phyloP scores from a whole-genome alignment of 306 rosid species.

The Carpinus fangiana region DNA sequence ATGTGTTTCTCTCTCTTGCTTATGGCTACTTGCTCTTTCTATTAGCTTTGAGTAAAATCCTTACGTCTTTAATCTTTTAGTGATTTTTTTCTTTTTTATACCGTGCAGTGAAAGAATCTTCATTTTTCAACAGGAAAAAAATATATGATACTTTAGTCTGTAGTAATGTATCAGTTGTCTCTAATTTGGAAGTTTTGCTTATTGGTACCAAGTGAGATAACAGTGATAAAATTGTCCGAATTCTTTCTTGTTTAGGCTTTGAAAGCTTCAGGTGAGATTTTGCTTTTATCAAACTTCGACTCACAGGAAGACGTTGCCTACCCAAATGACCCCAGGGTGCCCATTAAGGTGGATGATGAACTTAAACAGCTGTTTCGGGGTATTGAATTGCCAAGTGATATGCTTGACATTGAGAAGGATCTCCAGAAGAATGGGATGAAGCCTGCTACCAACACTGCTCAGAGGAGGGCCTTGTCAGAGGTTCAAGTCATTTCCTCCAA shows the following conservation, averaged over 20 bases:
- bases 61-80: no score
- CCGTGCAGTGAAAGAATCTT: no score
- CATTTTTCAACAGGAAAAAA: no score
- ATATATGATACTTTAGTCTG: no score
- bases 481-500: constrained; percentile 61
- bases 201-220: no score
- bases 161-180: no score
- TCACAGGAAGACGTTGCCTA: constrained; percentile 95
- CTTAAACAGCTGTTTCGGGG: constrained; percentile 73
- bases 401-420: constrained; percentile 90
- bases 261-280: constrained; percentile 78
- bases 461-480: constrained; percentile 85
- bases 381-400: constrained; percentile 80
- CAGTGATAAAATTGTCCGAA: background rate
- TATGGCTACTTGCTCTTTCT: no score
- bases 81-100: no score
- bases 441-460: constrained; percentile 91
- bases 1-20: no score
- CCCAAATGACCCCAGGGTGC: constrained; percentile 84
- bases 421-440: constrained; percentile 93
- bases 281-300: constrained; percentile 92
- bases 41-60: no score
- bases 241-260: constrained; percentile 42
- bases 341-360: constrained; percentile 81
- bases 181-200: no score